phyloP scores from a whole-genome alignment of 345 rosid genomes.

The Eutrema heterophyllum region DNA sequence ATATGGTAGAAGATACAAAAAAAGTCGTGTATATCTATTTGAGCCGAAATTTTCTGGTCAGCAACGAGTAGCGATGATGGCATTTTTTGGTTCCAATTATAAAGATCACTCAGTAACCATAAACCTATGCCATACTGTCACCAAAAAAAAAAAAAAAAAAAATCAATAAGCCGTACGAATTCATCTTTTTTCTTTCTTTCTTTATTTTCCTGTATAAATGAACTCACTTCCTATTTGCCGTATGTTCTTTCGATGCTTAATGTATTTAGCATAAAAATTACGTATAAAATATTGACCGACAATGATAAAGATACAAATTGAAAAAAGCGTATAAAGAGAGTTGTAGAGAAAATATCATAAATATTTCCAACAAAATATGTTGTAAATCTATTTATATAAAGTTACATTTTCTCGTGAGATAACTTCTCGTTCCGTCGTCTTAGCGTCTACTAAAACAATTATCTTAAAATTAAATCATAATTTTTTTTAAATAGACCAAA shows the following conservation, averaged over 20 bases:
- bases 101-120: not conserved
- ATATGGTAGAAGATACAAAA: not conserved
- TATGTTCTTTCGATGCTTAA: not conserved
- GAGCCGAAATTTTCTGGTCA: constrained; percentile 6
- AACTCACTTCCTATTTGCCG: not conserved
- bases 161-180: not conserved
- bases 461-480: too few relatives aligned
- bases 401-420: too few relatives aligned
- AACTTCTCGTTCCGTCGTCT: too few relatives aligned
- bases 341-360: not conserved
- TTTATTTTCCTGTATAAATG: not conserved
- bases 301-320: not conserved
- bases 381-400: not conserved
- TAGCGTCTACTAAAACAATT: too few relatives aligned
- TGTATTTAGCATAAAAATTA: not conserved
- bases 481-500: too few relatives aligned
- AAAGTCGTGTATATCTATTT: not conserved
- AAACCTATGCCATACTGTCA: constrained; percentile 9
- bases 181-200: not conserved
- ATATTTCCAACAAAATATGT: not conserved
- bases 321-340: not conserved
- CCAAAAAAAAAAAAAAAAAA: not conserved
- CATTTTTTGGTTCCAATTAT: not conserved
- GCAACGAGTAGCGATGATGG: constrained; percentile 16
- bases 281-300: not conserved